Conservation (phyloP, 2,329 filamentous ascomycete genomes). For the Cryphonectria japonica region DNA sequence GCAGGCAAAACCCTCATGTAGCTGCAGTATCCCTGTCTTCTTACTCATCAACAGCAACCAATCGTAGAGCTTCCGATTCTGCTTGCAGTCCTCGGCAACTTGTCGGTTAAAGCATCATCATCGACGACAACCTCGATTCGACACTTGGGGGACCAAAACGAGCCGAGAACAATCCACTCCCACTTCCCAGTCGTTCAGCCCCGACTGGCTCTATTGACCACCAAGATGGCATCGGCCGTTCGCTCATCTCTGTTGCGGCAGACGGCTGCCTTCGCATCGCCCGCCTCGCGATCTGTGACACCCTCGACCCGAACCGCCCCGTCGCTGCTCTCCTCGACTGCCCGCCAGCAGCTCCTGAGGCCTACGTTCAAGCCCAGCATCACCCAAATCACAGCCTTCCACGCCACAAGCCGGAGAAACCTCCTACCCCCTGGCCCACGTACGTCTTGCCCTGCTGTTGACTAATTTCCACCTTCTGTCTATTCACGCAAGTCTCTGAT, state of each 20-base stretch:
- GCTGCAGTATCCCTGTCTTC: background rate
- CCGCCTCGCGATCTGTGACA: slow-evolving; percentile 43
- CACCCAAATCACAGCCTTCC: slow-evolving; percentile 75
- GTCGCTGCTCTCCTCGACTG: slow-evolving; percentile 30
- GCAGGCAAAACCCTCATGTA: slow-evolving; percentile 14
- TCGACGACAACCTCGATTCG: slow-evolving; percentile 10
- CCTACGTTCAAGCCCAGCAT: slow-evolving; percentile 39
- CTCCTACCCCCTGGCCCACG: slow-evolving; percentile 86
- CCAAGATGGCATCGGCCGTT: slow-evolving; percentile 60
- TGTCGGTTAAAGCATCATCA: slow-evolving; percentile 26
- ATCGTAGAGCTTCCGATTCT: slow-evolving; percentile 50
- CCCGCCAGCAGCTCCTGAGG: slow-evolving; percentile 30
- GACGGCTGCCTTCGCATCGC: slow-evolving; percentile 47
- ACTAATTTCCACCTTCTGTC: background rate
- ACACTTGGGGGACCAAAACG: background rate
- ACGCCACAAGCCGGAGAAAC: slow-evolving; percentile 74
- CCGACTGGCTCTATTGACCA: slow-evolving; percentile 31
- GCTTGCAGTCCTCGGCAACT: slow-evolving; percentile 53
- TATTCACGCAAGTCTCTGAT: slow-evolving; percentile 46
- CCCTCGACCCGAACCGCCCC: slow-evolving; percentile 30
- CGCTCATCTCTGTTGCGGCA: slow-evolving; percentile 61
- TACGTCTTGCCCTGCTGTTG: slow-evolving; percentile 51
- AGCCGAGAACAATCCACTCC: background rate
- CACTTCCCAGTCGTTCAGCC: slow-evolving; percentile 9
- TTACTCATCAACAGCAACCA: slow-evolving; percentile 40